Percentiles rank a stretch among this genome's conserved stretches.
Evolutionary conservation across 164 flowering plant genomes (phyloP).

Genomic region (Buxus sempervirens): DNA sequence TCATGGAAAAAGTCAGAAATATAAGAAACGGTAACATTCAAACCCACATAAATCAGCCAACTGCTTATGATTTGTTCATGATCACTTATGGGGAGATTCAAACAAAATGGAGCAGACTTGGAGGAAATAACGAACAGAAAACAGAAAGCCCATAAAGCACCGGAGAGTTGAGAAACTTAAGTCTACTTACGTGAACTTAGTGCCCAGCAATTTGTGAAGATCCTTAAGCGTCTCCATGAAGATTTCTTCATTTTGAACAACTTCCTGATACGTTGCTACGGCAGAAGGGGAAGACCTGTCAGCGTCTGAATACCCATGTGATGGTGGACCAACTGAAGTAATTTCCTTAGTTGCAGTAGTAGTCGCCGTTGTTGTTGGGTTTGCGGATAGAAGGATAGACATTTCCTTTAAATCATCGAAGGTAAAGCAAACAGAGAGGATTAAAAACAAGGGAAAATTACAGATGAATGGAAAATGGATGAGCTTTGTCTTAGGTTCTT

Average conservation of each 20-base stretch:
- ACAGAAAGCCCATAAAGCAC: background rate
- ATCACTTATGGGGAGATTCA: no score
- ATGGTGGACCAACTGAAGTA: background rate
- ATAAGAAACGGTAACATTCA: background rate
- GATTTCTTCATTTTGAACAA: slow-evolving; percentile 38
- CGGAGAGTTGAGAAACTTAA: background rate
- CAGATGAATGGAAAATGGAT: background rate
- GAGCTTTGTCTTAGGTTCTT: slow-evolving; percentile 2
- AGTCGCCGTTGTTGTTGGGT: slow-evolving; percentile 1
- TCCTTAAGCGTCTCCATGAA: slow-evolving; percentile 53
- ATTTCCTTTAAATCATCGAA: slow-evolving; percentile 7
- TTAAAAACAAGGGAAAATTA: background rate
- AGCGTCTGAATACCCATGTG: background rate
- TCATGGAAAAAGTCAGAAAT: background rate
- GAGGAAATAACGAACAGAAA: slow-evolving; percentile 1
- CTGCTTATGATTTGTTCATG: no score
- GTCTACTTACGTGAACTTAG: slow-evolving; percentile 50
- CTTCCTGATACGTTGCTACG: slow-evolving; percentile 42
- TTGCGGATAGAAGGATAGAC: slow-evolving; percentile 3
- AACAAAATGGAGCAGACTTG: no score
- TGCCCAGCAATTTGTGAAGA: slow-evolving; percentile 45
- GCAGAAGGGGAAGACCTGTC: slow-evolving; percentile 32
- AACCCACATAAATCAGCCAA: background rate
- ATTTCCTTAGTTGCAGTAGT: background rate
- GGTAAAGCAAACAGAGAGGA: background rate